These are phyloP conservation scores for Thyridium curvatum DNA, from an alignment of 2,329 filamentous ascomycete genomes.

Conservation along the genomic window DNA sequence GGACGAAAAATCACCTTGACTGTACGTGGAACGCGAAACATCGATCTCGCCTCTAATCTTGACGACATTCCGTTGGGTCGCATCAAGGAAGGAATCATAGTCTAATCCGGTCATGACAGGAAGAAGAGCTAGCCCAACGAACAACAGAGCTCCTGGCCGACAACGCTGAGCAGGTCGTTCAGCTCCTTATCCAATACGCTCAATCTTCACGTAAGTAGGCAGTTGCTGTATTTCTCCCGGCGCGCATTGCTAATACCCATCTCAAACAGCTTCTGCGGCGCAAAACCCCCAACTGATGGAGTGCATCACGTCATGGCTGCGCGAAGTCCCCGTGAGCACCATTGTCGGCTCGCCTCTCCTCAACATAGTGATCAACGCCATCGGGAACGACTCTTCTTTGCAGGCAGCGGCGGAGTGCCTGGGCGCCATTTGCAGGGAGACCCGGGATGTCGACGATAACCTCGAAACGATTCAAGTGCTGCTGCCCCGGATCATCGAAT, in stretches of 20 bases:
- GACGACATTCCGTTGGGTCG: slow-evolving; percentile 24
- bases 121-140: slow-evolving; percentile 85
- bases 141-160: slow-evolving; percentile 86
- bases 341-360: slow-evolving; percentile 83
- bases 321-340: slow-evolving; percentile 79
- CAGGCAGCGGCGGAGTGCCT: slow-evolving; percentile 88
- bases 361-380: slow-evolving; percentile 69
- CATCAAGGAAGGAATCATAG: slow-evolving; percentile 26
- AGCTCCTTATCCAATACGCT: slow-evolving; percentile 81
- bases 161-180: slow-evolving; percentile 82
- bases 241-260: slow-evolving; percentile 12
- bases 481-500: slow-evolving; percentile 71
- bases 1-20: slow-evolving; percentile 98
- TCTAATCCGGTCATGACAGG: slow-evolving; percentile 58
- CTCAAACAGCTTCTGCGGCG: slow-evolving; percentile 58
- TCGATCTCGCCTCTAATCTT: slow-evolving; percentile 31
- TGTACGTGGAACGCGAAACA: slow-evolving; percentile 71
- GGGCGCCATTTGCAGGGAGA: slow-evolving; percentile 87
- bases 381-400: slow-evolving; percentile 71
- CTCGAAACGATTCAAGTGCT: slow-evolving; percentile 74
- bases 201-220: slow-evolving; percentile 73
- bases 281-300: slow-evolving; percentile 88
- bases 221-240: not conserved
- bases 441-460: slow-evolving; percentile 87
- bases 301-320: slow-evolving; percentile 93